These are phyloP conservation scores for Penicilliopsis zonata DNA, from an alignment of 495 filamentous ascomycete genomes.

Conservation along the genomic window DNA sequence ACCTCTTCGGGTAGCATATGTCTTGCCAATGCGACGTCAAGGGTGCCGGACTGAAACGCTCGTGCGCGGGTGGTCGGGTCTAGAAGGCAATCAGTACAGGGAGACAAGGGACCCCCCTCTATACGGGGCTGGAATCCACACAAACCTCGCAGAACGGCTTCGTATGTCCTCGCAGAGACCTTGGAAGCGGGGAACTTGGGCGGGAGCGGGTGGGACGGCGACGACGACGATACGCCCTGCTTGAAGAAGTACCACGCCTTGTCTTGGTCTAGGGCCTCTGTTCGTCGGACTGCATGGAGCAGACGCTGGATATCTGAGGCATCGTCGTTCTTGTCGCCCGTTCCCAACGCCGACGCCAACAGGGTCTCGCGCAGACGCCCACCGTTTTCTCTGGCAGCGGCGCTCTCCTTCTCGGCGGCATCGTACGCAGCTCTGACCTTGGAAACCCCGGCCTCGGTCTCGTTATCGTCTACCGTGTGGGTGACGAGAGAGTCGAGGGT, in stretches of 20 bases:
- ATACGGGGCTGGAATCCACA: background rate
- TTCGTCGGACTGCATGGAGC: constrained; percentile 59
- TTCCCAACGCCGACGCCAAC: constrained; percentile 29
- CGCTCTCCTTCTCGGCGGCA: constrained; percentile 12
- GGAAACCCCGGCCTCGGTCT: constrained; percentile 44
- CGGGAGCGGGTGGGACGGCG: constrained; percentile 17
- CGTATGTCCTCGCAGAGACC: constrained; percentile 11
- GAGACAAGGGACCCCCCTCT: too few species aligned
- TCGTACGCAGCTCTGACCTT: constrained; percentile 34
- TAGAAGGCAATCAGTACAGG: constrained; percentile 8
- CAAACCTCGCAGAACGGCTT: constrained; percentile 27
- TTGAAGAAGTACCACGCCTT: constrained; percentile 61
- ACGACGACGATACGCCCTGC: too few species aligned
- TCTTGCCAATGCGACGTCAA: constrained; percentile 44
- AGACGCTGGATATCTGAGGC: constrained; percentile 45
- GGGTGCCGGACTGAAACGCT: constrained; percentile 55
- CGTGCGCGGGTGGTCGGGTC: constrained; percentile 43
- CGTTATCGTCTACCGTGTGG: constrained; percentile 43
- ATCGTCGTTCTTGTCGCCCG: constrained; percentile 45
- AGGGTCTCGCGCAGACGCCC: constrained; percentile 36
- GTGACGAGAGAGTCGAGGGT: constrained; percentile 54
- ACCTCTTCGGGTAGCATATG: constrained; percentile 55
- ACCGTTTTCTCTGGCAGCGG: constrained; percentile 7
- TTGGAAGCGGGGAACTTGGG: constrained; percentile 22
- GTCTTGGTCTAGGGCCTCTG: constrained; percentile 51